Evolutionary conservation across 495 filamentous ascomycete genomes (phyloP), one percentile per base, ranked within the genome.

Genomic region (Penicillium subrubescens): DNA sequence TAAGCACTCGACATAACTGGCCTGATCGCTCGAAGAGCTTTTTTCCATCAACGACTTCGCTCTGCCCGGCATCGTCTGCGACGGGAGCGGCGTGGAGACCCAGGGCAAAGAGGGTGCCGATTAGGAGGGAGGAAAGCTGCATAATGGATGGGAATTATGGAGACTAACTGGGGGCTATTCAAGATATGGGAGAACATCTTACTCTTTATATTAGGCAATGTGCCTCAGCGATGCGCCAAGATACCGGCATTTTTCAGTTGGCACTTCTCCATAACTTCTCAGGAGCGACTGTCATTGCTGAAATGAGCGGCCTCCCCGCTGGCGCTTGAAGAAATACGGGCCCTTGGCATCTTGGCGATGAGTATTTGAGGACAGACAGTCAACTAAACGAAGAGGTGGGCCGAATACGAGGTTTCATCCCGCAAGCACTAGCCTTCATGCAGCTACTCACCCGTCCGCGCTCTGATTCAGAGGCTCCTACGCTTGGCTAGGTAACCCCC

Each of bases 341-440:
- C 6, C 15, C 48, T 52, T 52, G 48, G 48, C 48, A 27, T 29
- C 48, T 52, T 52, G 48, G 48, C 48, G 27, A 31, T 14, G 25
- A 25, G 7, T 12, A 2, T 31, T 52, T 31, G 14, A 15, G 25
- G 25, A 5, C 25, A 29, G 48, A 27, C 8, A 21, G 8, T 52
- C 12, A 4, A 27, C 25, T 12, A 31, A 48, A 8, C n/a, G n/a
- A 44, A 12, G n/a, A 19, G 5, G n/a, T 29, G 23, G 11, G 25
- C 14, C 48, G 25, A 52, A 52, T 52, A 52, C 48, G 48, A 52
- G 48, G 48, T 17, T 51, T 31, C 27, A 52, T 52, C n/a, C 21
- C 29, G 29, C 25, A 55, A 23, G 17, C 10, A 3, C 43, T 21
- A 44, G n/a, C 6, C 43, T 23, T 48, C 41, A 33, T 33, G 43